Base-by-base conservation (phyloP, 2,329 filamentous ascomycete species). In the Colletotrichum aenigma region DNA sequence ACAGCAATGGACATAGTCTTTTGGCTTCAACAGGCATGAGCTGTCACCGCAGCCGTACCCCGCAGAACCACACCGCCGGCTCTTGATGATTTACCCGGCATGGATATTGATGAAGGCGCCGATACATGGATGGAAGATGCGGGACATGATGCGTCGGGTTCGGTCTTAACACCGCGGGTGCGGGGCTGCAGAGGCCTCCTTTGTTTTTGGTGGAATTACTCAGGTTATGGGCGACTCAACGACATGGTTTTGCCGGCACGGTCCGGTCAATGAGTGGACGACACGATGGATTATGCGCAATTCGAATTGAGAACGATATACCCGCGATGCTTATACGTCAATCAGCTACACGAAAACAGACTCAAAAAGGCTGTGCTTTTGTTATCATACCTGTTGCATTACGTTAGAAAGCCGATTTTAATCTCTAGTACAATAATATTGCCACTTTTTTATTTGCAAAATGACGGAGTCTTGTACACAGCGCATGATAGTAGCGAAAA, bases 171-270 rank as follows among this genome's bases (percentile, higher is more conserved):
- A 36, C 28, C 15, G 58, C 30, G 6, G 12, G 58, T 24, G 58
- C 7, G 28, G 58, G 13, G 58, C 7, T 12, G 3, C 58, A 30
- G 28, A n/a, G 13, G 16, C 24, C 58, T 13, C 28, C 28, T 18
- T 34, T 6, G 6, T 13, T 21, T 60, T 36, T 12, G 38, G 18
- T n/a, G 6, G 38, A 48, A 48, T n/a, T 26, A 4, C 28, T 36
- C 26, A 21, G 28, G 58, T 30, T n/a, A 62, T n/a, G 18, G 9
- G 30, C 2, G n/a, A 62, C 4, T n/a, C 18, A 16, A 66, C 10
- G 76, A 71, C 36, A 52, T 76, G 61, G 70, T 38, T 66, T 62
- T 6, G 30, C 58, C 58, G 58, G 58, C 58, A 32, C 6, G 58
- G 58, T 32, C 28, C 58, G 58, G 58, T n/a, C 28, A 21, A 62